A percentile compares a stretch with the other conserved stretches of the same genome.
Conservation (phyloP, 73 alveolate species). For the Tetrahymena thermophila region DNA sequence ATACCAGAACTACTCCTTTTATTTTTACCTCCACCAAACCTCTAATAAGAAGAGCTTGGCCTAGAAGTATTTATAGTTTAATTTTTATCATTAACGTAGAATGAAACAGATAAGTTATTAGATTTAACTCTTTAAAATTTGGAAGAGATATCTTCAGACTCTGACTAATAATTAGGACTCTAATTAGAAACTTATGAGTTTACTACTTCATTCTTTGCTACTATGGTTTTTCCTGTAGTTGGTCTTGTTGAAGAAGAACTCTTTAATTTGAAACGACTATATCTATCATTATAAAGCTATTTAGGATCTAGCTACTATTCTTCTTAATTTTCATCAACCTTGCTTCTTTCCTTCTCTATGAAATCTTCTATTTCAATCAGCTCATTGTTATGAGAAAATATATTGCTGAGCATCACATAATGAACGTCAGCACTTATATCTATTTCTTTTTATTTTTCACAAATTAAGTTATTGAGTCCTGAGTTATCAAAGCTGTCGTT, state of each 20-base stretch:
- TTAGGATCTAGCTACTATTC: not conserved
- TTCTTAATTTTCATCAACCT: not conserved
- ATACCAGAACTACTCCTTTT: not conserved
- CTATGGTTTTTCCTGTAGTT: not conserved
- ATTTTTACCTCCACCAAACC: not conserved
- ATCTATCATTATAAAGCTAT: not conserved
- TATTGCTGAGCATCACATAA: not conserved
- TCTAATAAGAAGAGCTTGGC: not conserved
- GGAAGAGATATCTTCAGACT: not conserved
- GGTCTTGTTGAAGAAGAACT: not conserved
- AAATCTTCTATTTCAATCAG: not conserved
- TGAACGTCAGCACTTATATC: not conserved
- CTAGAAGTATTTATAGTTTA: not conserved
- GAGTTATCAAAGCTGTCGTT: not conserved
- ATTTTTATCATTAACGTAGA: not conserved
- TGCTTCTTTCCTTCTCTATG: not conserved
- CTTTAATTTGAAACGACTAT: not conserved
- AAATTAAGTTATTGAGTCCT: not conserved
- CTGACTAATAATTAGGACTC: not conserved
- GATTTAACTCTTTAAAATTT: not conserved
- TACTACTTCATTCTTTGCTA: not conserved
- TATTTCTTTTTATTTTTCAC: not conserved
- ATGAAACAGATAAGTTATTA: not conserved
- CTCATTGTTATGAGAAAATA: not conserved
- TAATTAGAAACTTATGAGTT: not conserved